Evolutionary conservation across 306 rosid genomes (phyloP), one percentile per base, ranked within the genome.

Genomic region (Cajanus cajan): DNA sequence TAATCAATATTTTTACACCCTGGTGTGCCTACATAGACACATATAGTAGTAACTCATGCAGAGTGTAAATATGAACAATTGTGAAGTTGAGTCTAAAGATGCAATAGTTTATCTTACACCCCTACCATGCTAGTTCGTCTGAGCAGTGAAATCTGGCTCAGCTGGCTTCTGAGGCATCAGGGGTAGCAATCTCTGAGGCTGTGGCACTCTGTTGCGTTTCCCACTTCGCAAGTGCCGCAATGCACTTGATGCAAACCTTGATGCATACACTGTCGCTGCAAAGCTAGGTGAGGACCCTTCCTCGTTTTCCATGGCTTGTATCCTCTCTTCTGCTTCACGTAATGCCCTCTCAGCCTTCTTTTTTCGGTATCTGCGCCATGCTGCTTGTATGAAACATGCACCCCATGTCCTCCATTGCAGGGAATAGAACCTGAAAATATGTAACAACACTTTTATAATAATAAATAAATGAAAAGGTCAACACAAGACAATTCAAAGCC

Each of bases 361-460:
- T 52, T 79, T 88, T 22, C 73, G 18, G 63, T 75, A 61, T 8
- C 85, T 71, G 12, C 88, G 95, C 98, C 98, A 93, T 12, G 90
- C 89, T 74, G 84, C 93, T 90, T 93, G 98, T 80, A 93, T 86
- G 74, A 78, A 86, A 62, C 87, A 76, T 71, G 95, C 87, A 12
- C 68, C 97, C 98, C 98, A 91, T 47, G 89, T 88, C 71, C 59
- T 91, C 97, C 97, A 93, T 73, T 88, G 95, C 74, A 73, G 51
- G 33, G 98, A 85, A 57, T 74, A 82, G 82, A 85, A 85, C 76
- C 89, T 85, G 52, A 13, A 50, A 40, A 63, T n/a, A n/a, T n/a
- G n/a, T n/a, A n/a, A n/a, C n/a, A n/a, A n/a, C n/a, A n/a, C n/a
- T n/a, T n/a, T n/a, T n/a, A n/a, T n/a, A n/a, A n/a, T n/a, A n/a